Conservation (phyloP, 768 basidiomycete genomes). For the Saitozyma podzolica region DNA sequence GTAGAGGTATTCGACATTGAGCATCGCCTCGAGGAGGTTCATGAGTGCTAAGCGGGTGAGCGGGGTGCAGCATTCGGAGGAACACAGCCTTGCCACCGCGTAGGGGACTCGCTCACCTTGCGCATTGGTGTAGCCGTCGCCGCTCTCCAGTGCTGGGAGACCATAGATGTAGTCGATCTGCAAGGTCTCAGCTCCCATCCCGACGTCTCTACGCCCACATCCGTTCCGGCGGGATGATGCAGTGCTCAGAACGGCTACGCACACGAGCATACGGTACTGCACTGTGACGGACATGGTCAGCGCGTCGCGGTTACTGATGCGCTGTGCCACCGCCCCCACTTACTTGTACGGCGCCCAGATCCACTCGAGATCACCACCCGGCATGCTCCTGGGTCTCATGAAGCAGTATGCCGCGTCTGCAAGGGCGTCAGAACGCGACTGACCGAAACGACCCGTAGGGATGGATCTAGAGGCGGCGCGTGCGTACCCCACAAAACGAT, state of each 20-base stretch:
- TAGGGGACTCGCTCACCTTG: constrained; percentile 63
- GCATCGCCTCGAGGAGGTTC: constrained; percentile 73
- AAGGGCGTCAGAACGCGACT: not conserved
- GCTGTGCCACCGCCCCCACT: constrained; percentile 5
- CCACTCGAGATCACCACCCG: constrained; percentile 86
- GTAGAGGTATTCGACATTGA: constrained; percentile 76
- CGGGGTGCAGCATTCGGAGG: not conserved
- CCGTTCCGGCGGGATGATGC: not conserved
- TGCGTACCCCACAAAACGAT: constrained; percentile 46
- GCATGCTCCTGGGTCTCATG: constrained; percentile 73
- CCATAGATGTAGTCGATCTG: constrained; percentile 67
- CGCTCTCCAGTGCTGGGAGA: constrained; percentile 62
- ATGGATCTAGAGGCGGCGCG: too few relatives aligned
- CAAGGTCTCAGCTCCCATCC: not conserved
- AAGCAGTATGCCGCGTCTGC: constrained; percentile 47
- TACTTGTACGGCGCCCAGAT: constrained; percentile 78
- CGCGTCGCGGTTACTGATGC: not conserved
- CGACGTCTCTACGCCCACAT: not conserved
- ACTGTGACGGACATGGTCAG: constrained; percentile 5
- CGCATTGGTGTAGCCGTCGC: constrained; percentile 80
- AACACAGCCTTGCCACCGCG: not conserved
- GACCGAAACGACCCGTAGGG: too few relatives aligned
- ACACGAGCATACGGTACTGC: constrained; percentile 26
- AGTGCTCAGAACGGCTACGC: not conserved
- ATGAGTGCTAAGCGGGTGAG: constrained; percentile 61